phyloP scores from a whole-genome alignment of 1,284 basidiomycete genomes.

The Stygiomarasmius scandens region DNA sequence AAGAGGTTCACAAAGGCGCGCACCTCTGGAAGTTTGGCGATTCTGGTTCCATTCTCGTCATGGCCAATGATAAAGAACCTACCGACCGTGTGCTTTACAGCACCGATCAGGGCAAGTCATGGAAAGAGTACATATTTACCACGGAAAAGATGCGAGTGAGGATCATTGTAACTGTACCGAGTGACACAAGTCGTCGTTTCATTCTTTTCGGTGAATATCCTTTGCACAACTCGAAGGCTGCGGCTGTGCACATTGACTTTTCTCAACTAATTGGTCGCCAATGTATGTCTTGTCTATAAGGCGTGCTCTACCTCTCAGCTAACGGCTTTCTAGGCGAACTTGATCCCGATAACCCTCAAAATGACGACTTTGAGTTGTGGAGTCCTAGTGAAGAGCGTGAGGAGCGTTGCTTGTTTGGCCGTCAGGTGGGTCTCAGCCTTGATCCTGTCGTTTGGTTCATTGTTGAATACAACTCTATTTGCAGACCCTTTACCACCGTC shows the following conservation, averaged over 20 bases:
- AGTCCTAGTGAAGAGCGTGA: conserved; percentile 84
- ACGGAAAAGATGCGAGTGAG: conserved; percentile 65
- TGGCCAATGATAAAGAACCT: conserved; percentile 94
- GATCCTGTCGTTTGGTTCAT: background rate
- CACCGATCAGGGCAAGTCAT: conserved; percentile 84
- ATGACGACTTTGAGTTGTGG: conserved; percentile 96
- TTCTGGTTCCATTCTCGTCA: conserved; percentile 90
- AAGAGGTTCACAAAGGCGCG: conserved; percentile 97
- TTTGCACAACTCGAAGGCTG: conserved; percentile 46
- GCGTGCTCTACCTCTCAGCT: conserved; percentile 8
- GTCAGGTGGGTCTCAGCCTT: conserved; percentile 56
- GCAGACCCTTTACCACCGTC: conserved; percentile 86
- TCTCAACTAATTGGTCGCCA: conserved; percentile 70
- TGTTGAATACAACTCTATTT: background rate
- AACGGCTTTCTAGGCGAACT: conserved; percentile 58
- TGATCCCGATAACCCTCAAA: conserved; percentile 67
- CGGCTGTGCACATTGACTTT: conserved; percentile 91
- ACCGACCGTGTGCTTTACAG: conserved; percentile 90
- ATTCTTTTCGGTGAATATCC: conserved; percentile 79
- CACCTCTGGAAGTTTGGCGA: conserved; percentile 99
- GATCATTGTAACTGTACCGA: conserved; percentile 86
- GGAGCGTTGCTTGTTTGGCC: conserved; percentile 85
- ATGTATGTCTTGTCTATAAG: conserved; percentile 55
- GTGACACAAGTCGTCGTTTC: conserved; percentile 90
- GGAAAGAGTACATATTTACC: conserved; percentile 86